Conservation (phyloP, 805 yeast species). For the Lipomyces sp. region DNA sequence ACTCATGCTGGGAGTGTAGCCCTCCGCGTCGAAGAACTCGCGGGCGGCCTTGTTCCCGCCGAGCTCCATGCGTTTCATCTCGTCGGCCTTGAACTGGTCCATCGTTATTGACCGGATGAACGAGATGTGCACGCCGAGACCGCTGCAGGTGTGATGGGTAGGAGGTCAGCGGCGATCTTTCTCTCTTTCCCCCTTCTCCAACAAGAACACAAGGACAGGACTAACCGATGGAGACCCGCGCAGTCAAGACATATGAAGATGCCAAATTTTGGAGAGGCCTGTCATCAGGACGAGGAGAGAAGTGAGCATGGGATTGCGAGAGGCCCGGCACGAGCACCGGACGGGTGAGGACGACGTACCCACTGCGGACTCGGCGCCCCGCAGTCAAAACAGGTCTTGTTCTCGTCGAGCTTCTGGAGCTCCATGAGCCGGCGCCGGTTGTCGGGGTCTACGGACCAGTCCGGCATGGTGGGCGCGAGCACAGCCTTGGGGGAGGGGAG, state of each 20-base stretch:
- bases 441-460: slow-evolving; percentile 92
- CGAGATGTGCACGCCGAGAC: slow-evolving; percentile 93
- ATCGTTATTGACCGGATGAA: slow-evolving; percentile 95
- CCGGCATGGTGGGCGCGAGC: slow-evolving; percentile 43
- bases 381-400: slow-evolving; percentile 92
- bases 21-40: slow-evolving; percentile 65
- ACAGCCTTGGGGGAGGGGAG: too few species aligned
- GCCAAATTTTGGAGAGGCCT: slow-evolving; percentile 94
- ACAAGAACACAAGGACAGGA: neutral
- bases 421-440: slow-evolving; percentile 62
- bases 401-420: slow-evolving; percentile 75
- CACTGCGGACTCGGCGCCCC: slow-evolving; percentile 96
- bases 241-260: slow-evolving; percentile 96
- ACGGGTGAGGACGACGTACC: slow-evolving; percentile 42
- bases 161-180: neutral
- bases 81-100: slow-evolving; percentile 97
- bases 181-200: too few species aligned
- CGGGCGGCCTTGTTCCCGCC: slow-evolving; percentile 86
- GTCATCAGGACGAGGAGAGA: too few species aligned
- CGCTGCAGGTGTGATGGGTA: slow-evolving; percentile 44
- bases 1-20: slow-evolving; percentile 61
- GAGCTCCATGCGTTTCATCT: slow-evolving; percentile 77
- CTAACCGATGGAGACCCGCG: slow-evolving; percentile 77
- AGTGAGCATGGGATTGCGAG: too few species aligned
- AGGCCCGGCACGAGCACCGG: too few species aligned